Evolutionary conservation across 306 rosid species (phyloP).

Genomic region (Notholithocarpus densiflorus): DNA sequence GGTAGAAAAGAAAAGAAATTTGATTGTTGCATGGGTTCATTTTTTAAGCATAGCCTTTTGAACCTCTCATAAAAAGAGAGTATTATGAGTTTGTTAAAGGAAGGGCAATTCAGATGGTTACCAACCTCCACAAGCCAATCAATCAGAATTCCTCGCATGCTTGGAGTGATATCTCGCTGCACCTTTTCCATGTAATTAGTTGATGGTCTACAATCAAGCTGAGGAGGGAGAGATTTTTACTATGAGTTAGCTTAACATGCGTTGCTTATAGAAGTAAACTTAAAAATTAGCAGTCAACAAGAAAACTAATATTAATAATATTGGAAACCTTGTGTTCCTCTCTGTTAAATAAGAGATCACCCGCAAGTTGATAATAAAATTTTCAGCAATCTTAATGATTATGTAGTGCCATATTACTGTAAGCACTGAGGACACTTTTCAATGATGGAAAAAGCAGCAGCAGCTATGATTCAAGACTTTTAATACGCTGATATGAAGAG

Average conservation of each 20-base stretch:
- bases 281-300: not conserved
- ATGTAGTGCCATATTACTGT: conserved; percentile 1
- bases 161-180: conserved; percentile 71
- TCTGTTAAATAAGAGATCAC: conserved; percentile 9
- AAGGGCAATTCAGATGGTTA: not conserved
- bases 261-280: not conserved
- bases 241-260: conserved; percentile 14
- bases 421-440: not conserved
- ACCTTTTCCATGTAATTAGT: conserved; percentile 58
- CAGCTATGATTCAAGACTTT: not conserved
- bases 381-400: conserved; percentile 2
- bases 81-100: not conserved
- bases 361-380: not conserved
- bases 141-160: conserved; percentile 74
- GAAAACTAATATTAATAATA: not conserved
- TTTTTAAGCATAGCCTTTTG: not conserved
- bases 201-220: conserved; percentile 66
- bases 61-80: not conserved
- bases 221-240: conserved; percentile 20
- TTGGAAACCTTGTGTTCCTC: not conserved
- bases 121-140: conserved; percentile 97
- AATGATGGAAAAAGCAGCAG: not conserved
- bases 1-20: not conserved
- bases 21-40: not conserved
- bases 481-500: not conserved